phyloP scores from a whole-genome alignment of 768 basidiomycete genomes.

The Collybia mongolica region DNA sequence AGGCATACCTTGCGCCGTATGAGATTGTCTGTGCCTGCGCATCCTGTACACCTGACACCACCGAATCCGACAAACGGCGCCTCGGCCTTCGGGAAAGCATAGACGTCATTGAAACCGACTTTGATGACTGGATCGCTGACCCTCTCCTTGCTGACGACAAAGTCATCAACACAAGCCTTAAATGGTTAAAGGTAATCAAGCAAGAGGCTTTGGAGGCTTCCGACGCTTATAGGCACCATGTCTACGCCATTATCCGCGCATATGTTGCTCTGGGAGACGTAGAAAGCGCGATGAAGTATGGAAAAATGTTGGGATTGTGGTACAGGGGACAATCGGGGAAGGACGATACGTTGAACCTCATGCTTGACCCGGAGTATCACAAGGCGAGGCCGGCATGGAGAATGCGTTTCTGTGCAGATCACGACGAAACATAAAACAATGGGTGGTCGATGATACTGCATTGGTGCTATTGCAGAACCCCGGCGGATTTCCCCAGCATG shows the following conservation, averaged over 20 bases:
- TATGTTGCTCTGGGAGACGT: constrained; percentile 16
- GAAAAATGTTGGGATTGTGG: constrained; percentile 14
- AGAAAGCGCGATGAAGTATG: constrained; percentile 14
- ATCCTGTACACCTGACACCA: constrained; percentile 20
- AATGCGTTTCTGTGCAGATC: constrained; percentile 1
- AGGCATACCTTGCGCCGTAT: constrained; percentile 24
- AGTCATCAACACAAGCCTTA: constrained; percentile 15
- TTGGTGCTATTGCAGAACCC: too few species aligned
- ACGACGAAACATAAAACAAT: too few species aligned
- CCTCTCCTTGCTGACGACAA: constrained; percentile 14
- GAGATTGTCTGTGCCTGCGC: constrained; percentile 24
- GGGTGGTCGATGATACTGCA: too few species aligned
- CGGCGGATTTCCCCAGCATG: too few species aligned
- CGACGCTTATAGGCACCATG: constrained; percentile 51
- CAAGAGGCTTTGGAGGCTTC: constrained; percentile 15
- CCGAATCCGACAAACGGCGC: constrained; percentile 20
- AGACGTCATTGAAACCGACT: constrained; percentile 7
- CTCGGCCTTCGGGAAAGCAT: constrained; percentile 12
- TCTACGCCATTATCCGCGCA: constrained; percentile 14
- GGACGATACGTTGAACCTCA: constrained; percentile 9
- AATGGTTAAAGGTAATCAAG: constrained; percentile 15
- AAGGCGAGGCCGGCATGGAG: constrained; percentile 9
- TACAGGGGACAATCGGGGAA: constrained; percentile 11
- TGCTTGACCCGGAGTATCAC: constrained; percentile 11
- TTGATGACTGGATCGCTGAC: constrained; percentile 14